phyloP scores from a whole-genome alignment of 2,329 filamentous ascomycete species.

The Cladobotryum protrusum region DNA sequence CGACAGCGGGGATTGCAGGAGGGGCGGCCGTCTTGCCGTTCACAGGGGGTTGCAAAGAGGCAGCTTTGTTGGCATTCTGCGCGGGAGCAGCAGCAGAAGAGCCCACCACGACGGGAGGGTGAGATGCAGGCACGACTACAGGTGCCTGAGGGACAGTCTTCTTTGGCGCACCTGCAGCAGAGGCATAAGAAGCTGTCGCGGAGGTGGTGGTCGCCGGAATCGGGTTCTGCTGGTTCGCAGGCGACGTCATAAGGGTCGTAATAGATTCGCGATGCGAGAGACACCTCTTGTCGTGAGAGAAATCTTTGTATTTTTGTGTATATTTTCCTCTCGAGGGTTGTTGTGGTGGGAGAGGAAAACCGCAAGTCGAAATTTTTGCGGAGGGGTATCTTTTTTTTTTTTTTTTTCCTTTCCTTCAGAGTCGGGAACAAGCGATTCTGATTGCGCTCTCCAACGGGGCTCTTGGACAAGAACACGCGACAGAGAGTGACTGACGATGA shows the following conservation, averaged over 20 bases:
- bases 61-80: constrained; percentile 53
- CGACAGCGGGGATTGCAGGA: constrained; percentile 62
- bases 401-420: constrained; percentile 5
- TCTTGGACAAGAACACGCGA: constrained; percentile 13
- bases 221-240: constrained; percentile 48
- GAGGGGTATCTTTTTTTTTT: constrained; percentile 3
- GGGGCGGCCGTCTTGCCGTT: constrained; percentile 74
- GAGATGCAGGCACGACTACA: constrained; percentile 53
- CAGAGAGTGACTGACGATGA: constrained; percentile 18
- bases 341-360: not conserved
- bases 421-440: constrained; percentile 2
- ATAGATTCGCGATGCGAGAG: constrained; percentile 25
- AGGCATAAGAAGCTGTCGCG: constrained; percentile 60
- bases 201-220: constrained; percentile 53
- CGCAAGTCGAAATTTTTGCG: not conserved
- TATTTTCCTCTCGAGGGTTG: not conserved
- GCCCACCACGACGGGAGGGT: constrained; percentile 48
- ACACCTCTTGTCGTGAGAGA: constrained; percentile 14
- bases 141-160: constrained; percentile 53
- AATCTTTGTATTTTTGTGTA: not conserved
- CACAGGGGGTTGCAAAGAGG: constrained; percentile 67
- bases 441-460: constrained; percentile 7
- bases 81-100: constrained; percentile 43
- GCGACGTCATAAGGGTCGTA: constrained; percentile 52
- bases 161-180: constrained; percentile 57